These are phyloP conservation scores for Russula dissimulans DNA, from an alignment of 768 basidiomycete species.

Conservation along the genomic window DNA sequence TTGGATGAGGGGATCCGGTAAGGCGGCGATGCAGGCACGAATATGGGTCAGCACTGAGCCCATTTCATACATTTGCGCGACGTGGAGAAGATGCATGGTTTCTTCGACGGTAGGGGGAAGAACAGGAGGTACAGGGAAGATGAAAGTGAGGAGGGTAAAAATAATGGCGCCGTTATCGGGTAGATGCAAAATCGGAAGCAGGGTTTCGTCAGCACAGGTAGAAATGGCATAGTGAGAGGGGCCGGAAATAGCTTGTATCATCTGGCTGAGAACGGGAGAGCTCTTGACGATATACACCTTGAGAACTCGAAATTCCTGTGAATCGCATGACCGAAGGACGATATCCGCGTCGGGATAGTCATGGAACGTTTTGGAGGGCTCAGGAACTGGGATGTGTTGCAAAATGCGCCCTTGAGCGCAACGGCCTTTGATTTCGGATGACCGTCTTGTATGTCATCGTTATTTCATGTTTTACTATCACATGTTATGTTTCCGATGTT, in stretches of 20 bases:
- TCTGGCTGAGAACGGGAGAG: conserved; percentile 29
- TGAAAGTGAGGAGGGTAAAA: conserved; percentile 3
- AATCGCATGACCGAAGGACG: conserved; percentile 35
- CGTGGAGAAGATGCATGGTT: not conserved
- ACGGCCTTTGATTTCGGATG: too few species aligned
- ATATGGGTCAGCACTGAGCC: not conserved
- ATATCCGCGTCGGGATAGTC: conserved; percentile 33
- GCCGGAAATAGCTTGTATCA: not conserved
- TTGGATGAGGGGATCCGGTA: not conserved
- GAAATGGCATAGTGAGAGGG: not conserved
- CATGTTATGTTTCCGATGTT: too few species aligned
- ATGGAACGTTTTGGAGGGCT: not conserved
- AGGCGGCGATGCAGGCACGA: not conserved
- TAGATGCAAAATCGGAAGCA: not conserved
- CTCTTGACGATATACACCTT: conserved; percentile 34
- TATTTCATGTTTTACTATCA: too few species aligned
- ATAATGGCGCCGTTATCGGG: not conserved
- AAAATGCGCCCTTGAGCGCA: too few species aligned
- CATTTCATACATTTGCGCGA: conserved; percentile 3
- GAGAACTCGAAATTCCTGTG: conserved; percentile 36
- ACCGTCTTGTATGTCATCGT: too few species aligned
- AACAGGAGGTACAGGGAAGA: not conserved
- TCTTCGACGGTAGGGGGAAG: not conserved
- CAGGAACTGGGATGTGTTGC: not conserved
- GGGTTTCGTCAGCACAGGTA: not conserved